phyloP scores from a whole-genome alignment of 176 grass and related monocot species.

The Guadua angustifolia region DNA sequence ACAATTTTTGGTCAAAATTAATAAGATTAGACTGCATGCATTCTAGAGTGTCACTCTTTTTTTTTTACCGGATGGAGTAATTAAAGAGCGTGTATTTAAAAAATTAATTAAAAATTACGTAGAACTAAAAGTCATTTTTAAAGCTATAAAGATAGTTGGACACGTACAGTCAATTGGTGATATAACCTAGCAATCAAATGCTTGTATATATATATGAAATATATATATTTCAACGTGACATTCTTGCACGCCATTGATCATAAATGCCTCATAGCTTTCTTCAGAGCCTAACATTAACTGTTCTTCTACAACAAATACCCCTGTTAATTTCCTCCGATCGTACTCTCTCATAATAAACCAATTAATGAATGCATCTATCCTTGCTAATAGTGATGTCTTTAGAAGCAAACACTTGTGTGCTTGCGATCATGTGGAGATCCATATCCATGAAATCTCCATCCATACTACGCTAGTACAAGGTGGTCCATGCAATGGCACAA shows the following conservation, averaged over 20 bases:
- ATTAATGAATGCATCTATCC: neutral
- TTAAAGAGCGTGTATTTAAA: neutral
- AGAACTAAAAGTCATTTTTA: neutral
- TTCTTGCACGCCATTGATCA: neutral
- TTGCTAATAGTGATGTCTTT: neutral
- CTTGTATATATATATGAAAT: neutral
- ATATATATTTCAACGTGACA: neutral
- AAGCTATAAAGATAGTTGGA: neutral
- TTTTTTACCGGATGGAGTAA: too few relatives aligned
- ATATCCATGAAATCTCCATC: neutral
- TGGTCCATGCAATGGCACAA: conserved; percentile 1
- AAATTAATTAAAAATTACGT: neutral
- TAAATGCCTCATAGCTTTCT: neutral
- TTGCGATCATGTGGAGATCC: conserved; percentile 8
- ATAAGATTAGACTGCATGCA: too few relatives aligned
- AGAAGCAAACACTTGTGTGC: neutral
- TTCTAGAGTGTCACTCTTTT: too few relatives aligned
- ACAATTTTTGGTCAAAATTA: too few relatives aligned
- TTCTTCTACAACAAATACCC: neutral
- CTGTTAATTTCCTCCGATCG: conserved; percentile 24
- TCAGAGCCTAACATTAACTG: neutral
- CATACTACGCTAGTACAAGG: conserved; percentile 1
- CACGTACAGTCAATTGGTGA: neutral
- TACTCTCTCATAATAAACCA: neutral
- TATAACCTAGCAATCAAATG: neutral